These are phyloP conservation scores for Penicillium manginii DNA, from an alignment of 495 filamentous ascomycete species.

Conservation along the genomic window DNA sequence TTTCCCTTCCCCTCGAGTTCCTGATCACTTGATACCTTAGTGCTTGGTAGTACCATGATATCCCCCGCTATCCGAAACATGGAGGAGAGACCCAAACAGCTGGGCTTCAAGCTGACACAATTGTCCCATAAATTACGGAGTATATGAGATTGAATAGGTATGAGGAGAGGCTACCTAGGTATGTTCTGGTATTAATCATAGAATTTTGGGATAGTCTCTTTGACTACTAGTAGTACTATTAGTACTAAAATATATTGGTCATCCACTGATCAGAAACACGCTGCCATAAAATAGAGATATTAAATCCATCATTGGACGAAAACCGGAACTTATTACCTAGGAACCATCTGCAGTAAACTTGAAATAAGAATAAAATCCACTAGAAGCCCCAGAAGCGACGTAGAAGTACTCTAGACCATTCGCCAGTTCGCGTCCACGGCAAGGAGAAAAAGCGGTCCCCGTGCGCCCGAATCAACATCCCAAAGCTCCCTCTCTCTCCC, in stretches of 20 bases:
- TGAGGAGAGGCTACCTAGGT: neutral
- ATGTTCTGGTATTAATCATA: too few species aligned
- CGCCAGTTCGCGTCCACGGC: neutral
- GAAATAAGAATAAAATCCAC: too few species aligned
- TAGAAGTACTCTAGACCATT: neutral
- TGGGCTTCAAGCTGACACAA: neutral
- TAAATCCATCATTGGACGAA: neutral
- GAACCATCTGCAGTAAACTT: too few species aligned
- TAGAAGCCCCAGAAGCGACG: neutral
- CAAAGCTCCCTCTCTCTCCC: slow-evolving; percentile 16
- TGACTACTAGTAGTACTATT: too few species aligned
- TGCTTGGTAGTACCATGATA: neutral
- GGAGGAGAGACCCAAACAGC: neutral
- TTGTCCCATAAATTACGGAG: neutral
- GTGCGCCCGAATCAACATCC: slow-evolving; percentile 24
- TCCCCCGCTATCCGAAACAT: neutral
- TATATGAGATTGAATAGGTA: neutral
- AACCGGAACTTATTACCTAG: too few species aligned
- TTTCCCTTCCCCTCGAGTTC: neutral
- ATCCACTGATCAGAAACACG: too few species aligned
- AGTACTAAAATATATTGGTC: too few species aligned
- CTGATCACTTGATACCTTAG: neutral
- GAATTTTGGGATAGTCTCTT: too few species aligned
- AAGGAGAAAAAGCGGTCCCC: slow-evolving; percentile 20
- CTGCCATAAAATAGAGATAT: too few species aligned